A percentile compares a stretch with the other conserved stretches of the same genome.
Conservation (phyloP, 2,329 filamentous ascomycete genomes). For the Trichoderma guizhouense region DNA sequence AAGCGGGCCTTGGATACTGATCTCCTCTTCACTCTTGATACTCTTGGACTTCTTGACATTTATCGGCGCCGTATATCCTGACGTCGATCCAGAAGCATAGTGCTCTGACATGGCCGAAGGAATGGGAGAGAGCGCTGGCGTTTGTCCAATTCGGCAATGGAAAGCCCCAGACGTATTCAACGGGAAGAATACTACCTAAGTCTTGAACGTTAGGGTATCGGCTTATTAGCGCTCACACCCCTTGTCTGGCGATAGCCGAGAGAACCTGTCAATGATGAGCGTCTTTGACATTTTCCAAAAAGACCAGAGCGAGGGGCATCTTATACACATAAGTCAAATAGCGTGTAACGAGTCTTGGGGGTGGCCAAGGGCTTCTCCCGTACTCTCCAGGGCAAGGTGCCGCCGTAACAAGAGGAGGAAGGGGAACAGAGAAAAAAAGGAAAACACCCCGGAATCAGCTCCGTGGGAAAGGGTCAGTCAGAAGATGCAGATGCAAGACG, state of each 20-base stretch:
- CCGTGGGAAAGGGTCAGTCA: neutral
- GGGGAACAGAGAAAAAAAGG: neutral
- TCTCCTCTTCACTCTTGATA: constrained; percentile 40
- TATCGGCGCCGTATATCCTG: constrained; percentile 23
- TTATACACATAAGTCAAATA: constrained; percentile 10
- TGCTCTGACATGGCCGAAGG: constrained; percentile 26
- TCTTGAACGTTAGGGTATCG: neutral
- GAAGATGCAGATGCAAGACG: constrained; percentile 11
- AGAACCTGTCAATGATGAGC: constrained; percentile 6
- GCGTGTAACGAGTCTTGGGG: neutral
- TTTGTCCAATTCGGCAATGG: neutral
- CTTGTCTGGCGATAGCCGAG: constrained; percentile 1
- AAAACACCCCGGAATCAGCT: neutral
- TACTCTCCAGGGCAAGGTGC: neutral
- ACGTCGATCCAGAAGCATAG: constrained; percentile 26
- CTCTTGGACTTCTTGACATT: constrained; percentile 34
- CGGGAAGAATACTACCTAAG: neutral
- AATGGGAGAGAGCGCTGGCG: neutral
- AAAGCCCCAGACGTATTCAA: neutral
- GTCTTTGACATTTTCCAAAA: neutral
- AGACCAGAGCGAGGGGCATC: constrained; percentile 11
- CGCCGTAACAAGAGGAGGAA: neutral
- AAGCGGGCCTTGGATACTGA: constrained; percentile 43
- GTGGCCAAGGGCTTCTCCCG: neutral
- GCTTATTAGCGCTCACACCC: constrained; percentile 11